Conservation (phyloP, 139 green algal genomes). For the Chlamydomonas eustigma region DNA sequence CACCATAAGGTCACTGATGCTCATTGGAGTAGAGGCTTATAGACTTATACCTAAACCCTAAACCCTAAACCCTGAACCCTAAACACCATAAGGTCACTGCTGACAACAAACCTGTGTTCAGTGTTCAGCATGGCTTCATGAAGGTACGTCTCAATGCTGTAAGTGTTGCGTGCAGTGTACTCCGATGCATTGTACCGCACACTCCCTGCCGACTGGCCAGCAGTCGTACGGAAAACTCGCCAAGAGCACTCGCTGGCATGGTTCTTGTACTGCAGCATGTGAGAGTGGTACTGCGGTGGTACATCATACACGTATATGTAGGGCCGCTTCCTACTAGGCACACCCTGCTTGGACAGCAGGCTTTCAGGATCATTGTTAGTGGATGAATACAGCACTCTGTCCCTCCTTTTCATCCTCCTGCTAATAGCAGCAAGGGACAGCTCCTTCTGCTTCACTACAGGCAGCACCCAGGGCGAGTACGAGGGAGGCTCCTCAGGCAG, state of each 20-base stretch:
- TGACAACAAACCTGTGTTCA: background rate
- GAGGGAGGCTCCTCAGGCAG: background rate
- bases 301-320: constrained; percentile 59
- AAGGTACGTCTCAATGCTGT: constrained; percentile 16
- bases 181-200: too few relatives aligned
- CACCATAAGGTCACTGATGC: too few relatives aligned
- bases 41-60: too few relatives aligned
- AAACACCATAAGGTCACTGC: too few relatives aligned
- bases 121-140: constrained; percentile 33
- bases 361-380: background rate
- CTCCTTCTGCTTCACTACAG: background rate
- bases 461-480: background rate
- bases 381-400: background rate
- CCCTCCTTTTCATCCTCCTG: background rate
- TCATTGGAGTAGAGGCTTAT: too few relatives aligned
- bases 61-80: too few relatives aligned
- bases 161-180: background rate
- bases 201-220: too few relatives aligned
- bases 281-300: constrained; percentile 28
- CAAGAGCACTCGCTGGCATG: background rate
- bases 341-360: background rate
- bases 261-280: constrained; percentile 54
- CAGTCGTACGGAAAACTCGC: background rate
- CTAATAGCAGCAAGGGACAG: too few relatives aligned
- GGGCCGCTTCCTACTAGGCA: constrained; percentile 29